Evolutionary conservation across 2,329 filamentous ascomycete species (phyloP).

Genomic region (Cylindrodendrum hubeiense): DNA sequence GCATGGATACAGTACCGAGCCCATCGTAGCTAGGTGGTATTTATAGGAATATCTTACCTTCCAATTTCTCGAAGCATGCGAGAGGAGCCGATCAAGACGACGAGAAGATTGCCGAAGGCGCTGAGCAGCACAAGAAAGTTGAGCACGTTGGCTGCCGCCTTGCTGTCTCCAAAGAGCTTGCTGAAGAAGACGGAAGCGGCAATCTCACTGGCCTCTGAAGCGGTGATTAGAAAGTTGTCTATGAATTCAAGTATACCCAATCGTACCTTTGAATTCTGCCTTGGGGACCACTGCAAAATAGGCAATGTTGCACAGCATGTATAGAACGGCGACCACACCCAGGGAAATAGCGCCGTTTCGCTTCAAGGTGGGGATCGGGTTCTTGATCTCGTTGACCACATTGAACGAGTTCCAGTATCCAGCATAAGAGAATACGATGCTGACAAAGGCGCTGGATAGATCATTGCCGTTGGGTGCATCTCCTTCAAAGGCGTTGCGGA

Average conservation of each 20-base stretch:
- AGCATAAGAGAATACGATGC: conserved; percentile 69
- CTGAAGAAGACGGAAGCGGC: conserved; percentile 70
- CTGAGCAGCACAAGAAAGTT: conserved; percentile 70
- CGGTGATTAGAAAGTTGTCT: too few species aligned
- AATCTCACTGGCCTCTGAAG: conserved; percentile 60
- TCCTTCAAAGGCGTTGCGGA: conserved; percentile 50
- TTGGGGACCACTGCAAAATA: conserved; percentile 68
- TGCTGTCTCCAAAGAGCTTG: conserved; percentile 62
- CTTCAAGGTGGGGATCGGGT: conserved; percentile 67
- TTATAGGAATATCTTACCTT: conserved; percentile 44
- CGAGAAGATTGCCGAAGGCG: conserved; percentile 70
- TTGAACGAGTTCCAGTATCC: conserved; percentile 73
- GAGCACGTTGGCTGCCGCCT: conserved; percentile 61
- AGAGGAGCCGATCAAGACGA: conserved; percentile 66
- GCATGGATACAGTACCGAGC: background rate
- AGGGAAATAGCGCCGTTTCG: conserved; percentile 63
- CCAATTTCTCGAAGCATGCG: conserved; percentile 71
- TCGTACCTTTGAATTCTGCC: conserved; percentile 54
- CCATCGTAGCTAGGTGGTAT: background rate
- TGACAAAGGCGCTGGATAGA: conserved; percentile 63
- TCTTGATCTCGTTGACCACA: conserved; percentile 71
- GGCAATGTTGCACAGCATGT: conserved; percentile 70
- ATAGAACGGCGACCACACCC: conserved; percentile 63
- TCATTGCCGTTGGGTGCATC: conserved; percentile 51
- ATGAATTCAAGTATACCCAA: too few species aligned